Evolutionary conservation across 2,329 filamentous ascomycete species (phyloP), one percentile per base, ranked within the genome.

Genomic region (Fonsecaea erecta): DNA sequence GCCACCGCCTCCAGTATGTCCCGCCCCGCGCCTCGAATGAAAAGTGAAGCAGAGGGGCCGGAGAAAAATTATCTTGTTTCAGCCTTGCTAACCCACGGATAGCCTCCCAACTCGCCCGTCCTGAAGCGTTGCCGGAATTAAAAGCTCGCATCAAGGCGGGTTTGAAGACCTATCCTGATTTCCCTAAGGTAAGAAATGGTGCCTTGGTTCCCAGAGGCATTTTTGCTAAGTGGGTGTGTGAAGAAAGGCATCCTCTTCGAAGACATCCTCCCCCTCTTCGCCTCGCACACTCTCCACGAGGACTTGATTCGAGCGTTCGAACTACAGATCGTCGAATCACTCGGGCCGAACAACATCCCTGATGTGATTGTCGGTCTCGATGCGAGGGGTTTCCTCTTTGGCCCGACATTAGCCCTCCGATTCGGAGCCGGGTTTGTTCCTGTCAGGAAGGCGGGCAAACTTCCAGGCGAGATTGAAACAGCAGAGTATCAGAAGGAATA

Each of bases 181-280:
- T 70, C 48, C 68, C 68, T 26, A 69, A 69, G 64, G 67, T 67
- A 52, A 34, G 56, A 35, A 28, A 43, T 43, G 24, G 5, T n/a
- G 11, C 16, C 34, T 16, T 24, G 16, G n/a, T 18, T 14, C 14
- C 28, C 16, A 8, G 35, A 43, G 48, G 28, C 12, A 43, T 43
- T 46, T 5, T 18, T 37, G 52, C 66, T 68, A 52, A 68, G 18
- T 54, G 51, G n/a, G 8, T n/a, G 46, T 21, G 43, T 54, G 18
- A 34, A 70, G 68, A 57, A 68, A 57, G 70, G 95, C 78, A 94
- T 99, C 76, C 85, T 96, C 74, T 99, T 99, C 80, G 92, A 97
- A 82, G 95, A 99, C 77, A 98, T 99, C 80, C 89, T 99, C 79
- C 95, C 95, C 67, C 89, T 98, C 76, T 98, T 99, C 83, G 88